phyloP scores from a whole-genome alignment of 768 basidiomycete species.

The Macrolepiota dolichaula region DNA sequence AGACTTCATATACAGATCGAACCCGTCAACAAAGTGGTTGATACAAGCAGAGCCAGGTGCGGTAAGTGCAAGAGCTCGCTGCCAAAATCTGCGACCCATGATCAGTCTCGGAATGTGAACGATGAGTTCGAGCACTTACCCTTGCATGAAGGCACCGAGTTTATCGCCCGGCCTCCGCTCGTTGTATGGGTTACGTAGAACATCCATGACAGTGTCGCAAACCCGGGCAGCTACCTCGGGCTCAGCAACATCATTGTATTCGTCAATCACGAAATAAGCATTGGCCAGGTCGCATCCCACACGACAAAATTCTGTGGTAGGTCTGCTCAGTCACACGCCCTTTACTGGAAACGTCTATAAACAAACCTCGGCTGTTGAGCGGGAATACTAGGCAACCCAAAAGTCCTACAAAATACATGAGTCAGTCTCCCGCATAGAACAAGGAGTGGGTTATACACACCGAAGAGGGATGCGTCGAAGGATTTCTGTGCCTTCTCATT shows the following conservation, averaged over 20 bases:
- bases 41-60: conserved; percentile 8
- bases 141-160: conserved; percentile 8
- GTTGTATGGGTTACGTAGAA: conserved; percentile 18
- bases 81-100: conserved; percentile 14
- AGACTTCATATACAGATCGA: conserved; percentile 16
- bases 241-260: conserved; percentile 18
- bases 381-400: conserved; percentile 8
- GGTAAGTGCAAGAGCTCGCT: conserved; percentile 12
- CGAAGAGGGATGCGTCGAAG: conserved; percentile 22
- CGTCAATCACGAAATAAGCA: conserved; percentile 20
- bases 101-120: not conserved
- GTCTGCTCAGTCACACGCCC: not conserved
- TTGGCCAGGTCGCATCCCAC: conserved; percentile 21
- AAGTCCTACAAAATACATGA: conserved; percentile 10
- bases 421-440: not conserved
- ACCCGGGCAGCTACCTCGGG: conserved; percentile 12
- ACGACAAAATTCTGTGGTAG: not conserved
- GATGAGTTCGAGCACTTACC: not conserved
- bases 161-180: conserved; percentile 18
- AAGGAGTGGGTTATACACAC: conserved; percentile 9
- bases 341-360: not conserved
- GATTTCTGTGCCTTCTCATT: conserved; percentile 20
- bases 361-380: not conserved
- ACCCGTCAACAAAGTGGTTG: conserved; percentile 16
- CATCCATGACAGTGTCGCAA: conserved; percentile 19